Base-by-base conservation (phyloP, 1,284 basidiomycete species). In the Ceratobasidium sp. region DNA sequence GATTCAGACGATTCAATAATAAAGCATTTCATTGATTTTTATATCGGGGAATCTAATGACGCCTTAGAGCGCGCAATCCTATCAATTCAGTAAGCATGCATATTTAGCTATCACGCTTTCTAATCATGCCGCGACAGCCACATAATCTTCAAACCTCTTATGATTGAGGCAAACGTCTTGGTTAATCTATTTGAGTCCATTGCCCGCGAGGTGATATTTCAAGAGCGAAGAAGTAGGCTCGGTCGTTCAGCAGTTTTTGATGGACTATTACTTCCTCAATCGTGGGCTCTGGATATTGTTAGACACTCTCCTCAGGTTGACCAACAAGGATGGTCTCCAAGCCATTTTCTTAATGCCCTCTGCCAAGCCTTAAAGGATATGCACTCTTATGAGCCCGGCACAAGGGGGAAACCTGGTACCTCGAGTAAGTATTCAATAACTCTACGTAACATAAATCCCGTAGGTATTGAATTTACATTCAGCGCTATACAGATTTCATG, bases 211-310 rank as follows among this genome's bases (percentile, higher is more conserved):
- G 38, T 77, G 9, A 77, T 77, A 26, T 52, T 68, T 20, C 64
- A 68, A 56, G 13, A 2, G 1, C 64, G 65, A 17, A 9, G 38
- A 13, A 44, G 42, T 23, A 38, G 28, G 2, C 40, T 20, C 5
- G 65, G 42, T 10, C 23, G 10, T 1, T 5, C 6, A 5, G 67
- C 38, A 5, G 42, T 68, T 38, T 77, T 68, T 15, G 54, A 77
- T 42, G 64, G 65, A 6, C 9, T 77, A 23, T 4, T 68, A 1
- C 40, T 77, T 17, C 75, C 75, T 13, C 65, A 61, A 23, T 68
- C 65, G 4, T 77, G 75, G 75, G 75, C 75, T 23, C 28, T 77
- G 0, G 75, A 77, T 68, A 56, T 77, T 23, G 65, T 77, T 6
- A 59, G 38, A 7, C 75, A 66, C n/a, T 26, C 44, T 12, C 75